Evolutionary conservation across 2,329 filamentous ascomycete species (phyloP), one percentile per base, ranked within the genome.

Genomic region (Ceratocystis diversiconidia): DNA sequence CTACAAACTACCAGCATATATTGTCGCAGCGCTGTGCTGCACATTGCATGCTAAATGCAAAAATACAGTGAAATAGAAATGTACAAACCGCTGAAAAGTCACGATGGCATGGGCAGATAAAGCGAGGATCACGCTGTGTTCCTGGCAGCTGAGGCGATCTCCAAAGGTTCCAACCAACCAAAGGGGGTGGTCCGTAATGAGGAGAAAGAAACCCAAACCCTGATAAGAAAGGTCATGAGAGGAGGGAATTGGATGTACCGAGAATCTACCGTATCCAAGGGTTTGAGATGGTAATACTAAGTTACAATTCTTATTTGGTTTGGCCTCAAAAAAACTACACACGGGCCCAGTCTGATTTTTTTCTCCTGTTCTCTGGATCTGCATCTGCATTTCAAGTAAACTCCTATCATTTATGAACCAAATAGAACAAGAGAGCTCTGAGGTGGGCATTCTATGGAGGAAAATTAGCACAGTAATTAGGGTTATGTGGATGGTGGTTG

Each of bases 251-350:
- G 36, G 10, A 15, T 32, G 7, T n/a, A 19, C 55, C 55, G 28
- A 12, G 28, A 59, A 59, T 59, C 55, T 25, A 15, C 55, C 55
- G 28, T 3, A 36, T 17, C 12, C 15, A 59, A n/a, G 8, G 52
- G 28, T 22, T 30, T 59, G 25, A n/a, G 55, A 52, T 28, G 5
- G 48, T 28, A 52, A 5, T 48, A 22, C n/a, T 6, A 22, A 7
- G 46, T 17, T n/a, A 1, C 28, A 7, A 59, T 59, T 59, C 55
- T 30, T 15, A 8, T 59, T 17, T 32, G 28, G 25, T 32, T 59
- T 59, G 55, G 55, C 55, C 55, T 59, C 55, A 32, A 59, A 59
- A 57, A 30, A 57, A 36, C n/a, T 10, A 59, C 55, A 59, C 55
- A 59, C 55, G 55, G 55, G 55, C 55, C 55, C 55, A 36, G 55